Evolutionary conservation across 495 filamentous ascomycete genomes (phyloP), one percentile per base, ranked within the genome.

Genomic region (Penicillium canescens): DNA sequence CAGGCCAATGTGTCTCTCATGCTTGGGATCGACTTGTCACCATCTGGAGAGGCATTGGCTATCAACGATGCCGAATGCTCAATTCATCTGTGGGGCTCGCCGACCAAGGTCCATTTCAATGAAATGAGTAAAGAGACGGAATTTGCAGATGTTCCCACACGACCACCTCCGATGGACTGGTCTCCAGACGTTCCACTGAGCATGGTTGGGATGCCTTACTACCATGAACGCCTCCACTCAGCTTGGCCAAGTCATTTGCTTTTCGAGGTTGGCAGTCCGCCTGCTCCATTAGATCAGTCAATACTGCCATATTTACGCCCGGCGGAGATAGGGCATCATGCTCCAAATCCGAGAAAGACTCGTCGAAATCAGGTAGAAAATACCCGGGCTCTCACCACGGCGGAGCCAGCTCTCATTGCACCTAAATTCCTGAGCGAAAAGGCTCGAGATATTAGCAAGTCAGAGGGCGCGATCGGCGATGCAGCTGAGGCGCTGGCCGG

Each of bases 381-480:
- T 57, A 89, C 86, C 5, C 83, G 90, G n/a, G 70, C 71, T 12
- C 50, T 78, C 42, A 56, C 70, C 13, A 63, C 65, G 3, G 62
- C 74, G 2, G 82, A 85, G 50, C 82, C 80, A n/a, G 67, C 78
- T 46, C 63, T 87, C 7, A 72, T 80, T 38, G 84, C 89, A 0
- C 92, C 92, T 4, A 96, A 92, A 61, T 96, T 98, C 65, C 65
- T 98, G 42, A 98, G 95, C 63, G 91, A 98, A 60, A 96, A 93
- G 71, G 87, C 87, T 5, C 80, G 88, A 54, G 86, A 90, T 36
- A 81, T 82, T 13, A 76, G 76, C 59, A 73, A 78, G 55, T 74
- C 77, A 1, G 82, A 79, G 46, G 78, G 79, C 53, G 70, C 78
- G 37, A 72, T 88, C 24, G 81, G 82, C 40, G 85, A 93, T 62